A percentile compares a stretch with the other conserved stretches of the same genome.
Evolutionary conservation across 352 stramenopile genomes (phyloP).

Genomic region (Thraustochytrium striatum): DNA sequence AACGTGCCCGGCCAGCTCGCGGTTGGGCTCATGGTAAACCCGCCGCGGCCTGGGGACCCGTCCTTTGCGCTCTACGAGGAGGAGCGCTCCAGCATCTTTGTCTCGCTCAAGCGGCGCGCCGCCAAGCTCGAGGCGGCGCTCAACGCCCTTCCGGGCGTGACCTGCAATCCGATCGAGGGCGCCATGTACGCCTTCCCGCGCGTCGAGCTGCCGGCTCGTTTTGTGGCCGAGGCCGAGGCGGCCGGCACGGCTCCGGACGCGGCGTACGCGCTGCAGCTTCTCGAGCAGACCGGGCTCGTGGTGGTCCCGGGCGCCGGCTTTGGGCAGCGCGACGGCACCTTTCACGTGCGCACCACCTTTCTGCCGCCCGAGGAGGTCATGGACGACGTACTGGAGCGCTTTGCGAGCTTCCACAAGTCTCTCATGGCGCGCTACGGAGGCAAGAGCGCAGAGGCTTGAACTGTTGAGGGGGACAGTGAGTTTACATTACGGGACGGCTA

Average conservation of each 20-base stretch:
- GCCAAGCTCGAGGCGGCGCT: slow-evolving; percentile 86
- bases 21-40: slow-evolving; percentile 95
- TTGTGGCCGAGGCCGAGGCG: slow-evolving; percentile 61
- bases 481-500: neutral
- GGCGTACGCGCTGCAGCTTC: slow-evolving; percentile 92
- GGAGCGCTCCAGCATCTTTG: slow-evolving; percentile 84
- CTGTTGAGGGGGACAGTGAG: neutral
- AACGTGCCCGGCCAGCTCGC: slow-evolving; percentile 95
- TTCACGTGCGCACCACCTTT: slow-evolving; percentile 98
- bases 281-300: slow-evolving; percentile 93
- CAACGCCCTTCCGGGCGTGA: slow-evolving; percentile 91
- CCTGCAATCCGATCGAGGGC: slow-evolving; percentile 90
- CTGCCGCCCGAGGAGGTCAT: slow-evolving; percentile 92
- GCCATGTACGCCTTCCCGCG: slow-evolving; percentile 98
- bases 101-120: slow-evolving; percentile 85
- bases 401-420: slow-evolving; percentile 85
- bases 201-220: slow-evolving; percentile 80
- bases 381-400: slow-evolving; percentile 86
- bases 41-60: slow-evolving; percentile 76
- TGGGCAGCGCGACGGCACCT: slow-evolving; percentile 88
- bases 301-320: slow-evolving; percentile 96
- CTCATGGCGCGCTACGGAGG: slow-evolving; percentile 96
- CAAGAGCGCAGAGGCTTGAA: slow-evolving; percentile 59
- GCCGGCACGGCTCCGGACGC: slow-evolving; percentile 80
- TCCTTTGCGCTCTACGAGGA: slow-evolving; percentile 81